Percentiles rank a stretch among this genome's conserved stretches.
These are phyloP conservation scores for Parafenestella ontariensis DNA, from an alignment of 2,329 filamentous ascomycete genomes.

Conservation along the genomic window DNA sequence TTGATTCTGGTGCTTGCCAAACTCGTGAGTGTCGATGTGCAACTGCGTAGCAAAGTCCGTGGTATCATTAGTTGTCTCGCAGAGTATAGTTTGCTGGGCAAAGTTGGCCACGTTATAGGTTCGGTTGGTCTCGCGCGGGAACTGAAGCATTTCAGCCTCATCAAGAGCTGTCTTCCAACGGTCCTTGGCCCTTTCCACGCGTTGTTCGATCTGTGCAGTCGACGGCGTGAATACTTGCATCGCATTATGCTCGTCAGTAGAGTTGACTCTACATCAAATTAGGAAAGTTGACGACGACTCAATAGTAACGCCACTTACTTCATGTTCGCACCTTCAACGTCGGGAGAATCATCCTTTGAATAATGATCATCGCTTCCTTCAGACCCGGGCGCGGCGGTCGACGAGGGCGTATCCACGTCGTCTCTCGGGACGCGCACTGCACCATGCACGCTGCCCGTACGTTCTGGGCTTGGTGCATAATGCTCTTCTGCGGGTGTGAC, in stretches of 20 bases:
- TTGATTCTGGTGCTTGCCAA: background rate
- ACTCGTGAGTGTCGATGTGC: background rate
- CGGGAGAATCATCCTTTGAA: background rate
- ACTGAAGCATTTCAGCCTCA: slow-evolving; percentile 35
- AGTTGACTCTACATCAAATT: background rate
- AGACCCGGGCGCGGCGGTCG: slow-evolving; percentile 2
- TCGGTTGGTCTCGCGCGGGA: slow-evolving; percentile 37
- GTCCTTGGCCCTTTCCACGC: slow-evolving; percentile 48
- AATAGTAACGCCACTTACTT: background rate
- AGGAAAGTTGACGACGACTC: background rate
- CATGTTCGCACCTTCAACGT: no score
- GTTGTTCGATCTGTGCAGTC: slow-evolving; percentile 48
- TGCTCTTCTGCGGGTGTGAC: slow-evolving; percentile 41
- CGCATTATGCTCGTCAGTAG: background rate
- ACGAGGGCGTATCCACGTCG: slow-evolving; percentile 11
- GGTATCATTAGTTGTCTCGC: background rate
- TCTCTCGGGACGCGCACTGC: slow-evolving; percentile 12
- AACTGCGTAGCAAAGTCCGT: background rate
- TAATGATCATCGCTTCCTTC: background rate
- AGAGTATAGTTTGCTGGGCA: background rate
- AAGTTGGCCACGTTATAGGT: slow-evolving; percentile 22
- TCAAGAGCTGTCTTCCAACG: slow-evolving; percentile 54
- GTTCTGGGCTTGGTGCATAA: slow-evolving; percentile 12
- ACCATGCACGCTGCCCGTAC: slow-evolving; percentile 5
- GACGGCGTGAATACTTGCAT: slow-evolving; percentile 37